Base-by-base conservation (phyloP, 2,329 filamentous ascomycete species). In the Arthrobotrys entomopaga region DNA sequence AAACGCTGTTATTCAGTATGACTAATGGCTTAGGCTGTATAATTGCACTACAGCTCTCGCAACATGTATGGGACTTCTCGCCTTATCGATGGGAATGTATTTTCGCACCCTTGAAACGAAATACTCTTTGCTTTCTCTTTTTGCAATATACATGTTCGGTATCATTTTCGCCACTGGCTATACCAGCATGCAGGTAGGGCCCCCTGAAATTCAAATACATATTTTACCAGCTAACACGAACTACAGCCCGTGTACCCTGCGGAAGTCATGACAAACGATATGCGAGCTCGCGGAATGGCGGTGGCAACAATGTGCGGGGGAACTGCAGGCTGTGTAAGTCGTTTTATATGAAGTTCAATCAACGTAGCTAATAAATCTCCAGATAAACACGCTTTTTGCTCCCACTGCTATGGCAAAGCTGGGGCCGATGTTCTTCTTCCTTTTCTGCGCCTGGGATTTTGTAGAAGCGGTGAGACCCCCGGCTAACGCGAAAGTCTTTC, bases 391-490 rank as follows among this genome's bases (percentile, higher is more conserved):
- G 1, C 79, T 78, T n/a, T 60, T 76, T 1, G 77, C 78, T 0
- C 78, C 78, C 2, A 67, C 77, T 6, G 78, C 79, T 13, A 75
- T 79, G 74, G 71, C 67, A 24, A 58, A 58, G 34, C 84, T 84
- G 43, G 79, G 80, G 0, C 83, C 82, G 72, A 82, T 83, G 72
- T 84, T 84, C 48, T 84, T 84, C 64, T 79, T 84, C 1, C 80
- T 84, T 0, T 83, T 84, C 77, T 80, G 84, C 0, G 83, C 83
- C 63, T 84, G 83, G 83, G 82, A 84, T 52, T 65, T 84, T n/a
- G 77, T 84, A n/a, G 83, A 84, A 73, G 80, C 79, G 4, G 80
- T 77, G 0, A 71, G 84, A 1, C 84, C 24, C 34, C 34, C 7
- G n/a, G 38, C 24, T 5, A 40, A 20, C 38, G 8, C 10, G 0